A percentile compares a stretch with the other conserved stretches of the same genome.
Conservation (phyloP, 495 filamentous ascomycete genomes). For the Barbatosphaeria neglecta region DNA sequence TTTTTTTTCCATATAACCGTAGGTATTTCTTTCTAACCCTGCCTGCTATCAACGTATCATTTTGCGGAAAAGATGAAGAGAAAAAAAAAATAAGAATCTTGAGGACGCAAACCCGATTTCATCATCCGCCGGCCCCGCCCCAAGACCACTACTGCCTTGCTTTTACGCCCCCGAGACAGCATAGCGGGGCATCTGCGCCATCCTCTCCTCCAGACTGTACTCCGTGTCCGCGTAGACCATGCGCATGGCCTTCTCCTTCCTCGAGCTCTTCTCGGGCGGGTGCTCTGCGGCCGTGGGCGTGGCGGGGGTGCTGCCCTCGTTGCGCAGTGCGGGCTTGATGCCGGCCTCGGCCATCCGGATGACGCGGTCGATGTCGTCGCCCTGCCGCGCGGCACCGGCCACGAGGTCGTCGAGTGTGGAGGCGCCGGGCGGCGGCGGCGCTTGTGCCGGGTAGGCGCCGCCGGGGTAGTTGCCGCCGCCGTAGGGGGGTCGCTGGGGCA, state of each 20-base stretch:
- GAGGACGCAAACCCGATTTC: neutral
- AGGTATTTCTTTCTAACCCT: no score
- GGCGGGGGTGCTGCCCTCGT: no score
- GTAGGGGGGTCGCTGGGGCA: slow-evolving; percentile 25
- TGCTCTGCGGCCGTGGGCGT: slow-evolving; percentile 24
- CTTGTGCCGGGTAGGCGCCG: neutral
- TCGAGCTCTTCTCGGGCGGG: slow-evolving; percentile 55
- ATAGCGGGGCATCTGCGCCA: slow-evolving; percentile 68
- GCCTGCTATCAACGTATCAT: no score
- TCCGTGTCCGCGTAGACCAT: slow-evolving; percentile 73
- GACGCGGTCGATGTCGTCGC: slow-evolving; percentile 45
- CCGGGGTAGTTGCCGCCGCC: slow-evolving; percentile 13
- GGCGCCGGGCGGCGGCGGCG: slow-evolving; percentile 16
- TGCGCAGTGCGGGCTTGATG: slow-evolving; percentile 39
- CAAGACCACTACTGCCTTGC: no score
- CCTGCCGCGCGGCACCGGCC: slow-evolving; percentile 34
- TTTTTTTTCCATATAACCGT: no score
- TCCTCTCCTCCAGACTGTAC: slow-evolving; percentile 76
- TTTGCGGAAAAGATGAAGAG: no score
- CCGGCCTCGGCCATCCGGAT: slow-evolving; percentile 48
- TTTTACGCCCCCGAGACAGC: slow-evolving; percentile 38
- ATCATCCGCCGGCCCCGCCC: no score
- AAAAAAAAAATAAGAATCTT: no score
- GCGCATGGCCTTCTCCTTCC: slow-evolving; percentile 54
- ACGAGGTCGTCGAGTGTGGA: slow-evolving; percentile 55